A percentile compares a stretch with the other conserved stretches of the same genome.
Evolutionary conservation across 2,329 filamentous ascomycete genomes (phyloP).

Genomic region (Penicillium brevicompactum): DNA sequence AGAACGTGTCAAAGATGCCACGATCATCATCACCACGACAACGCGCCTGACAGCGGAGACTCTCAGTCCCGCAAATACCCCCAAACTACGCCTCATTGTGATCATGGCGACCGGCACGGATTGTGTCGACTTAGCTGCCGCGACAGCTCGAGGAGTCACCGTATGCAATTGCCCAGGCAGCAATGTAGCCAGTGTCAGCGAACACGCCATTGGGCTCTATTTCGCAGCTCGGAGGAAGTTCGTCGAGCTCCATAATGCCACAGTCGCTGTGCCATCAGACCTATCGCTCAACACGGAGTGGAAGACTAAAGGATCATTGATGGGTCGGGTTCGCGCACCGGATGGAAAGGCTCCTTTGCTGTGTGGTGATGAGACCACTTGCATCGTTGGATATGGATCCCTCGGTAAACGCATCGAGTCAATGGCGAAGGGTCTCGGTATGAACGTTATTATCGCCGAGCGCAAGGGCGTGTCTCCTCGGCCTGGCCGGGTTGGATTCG

Average conservation of each 20-base stretch:
- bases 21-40: conserved; percentile 49
- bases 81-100: conserved; percentile 47
- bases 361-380: conserved; percentile 51
- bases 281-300: conserved; percentile 35
- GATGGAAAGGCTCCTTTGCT: conserved; percentile 43
- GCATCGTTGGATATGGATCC: conserved; percentile 53
- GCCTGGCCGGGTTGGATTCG: conserved; percentile 27
- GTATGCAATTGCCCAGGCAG: conserved; percentile 51
- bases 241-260: conserved; percentile 36
- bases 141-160: conserved; percentile 44
- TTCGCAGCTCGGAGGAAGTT: conserved; percentile 50
- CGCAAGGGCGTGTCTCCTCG: conserved; percentile 38
- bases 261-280: conserved; percentile 24
- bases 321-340: conserved; percentile 20
- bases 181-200: conserved; percentile 51
- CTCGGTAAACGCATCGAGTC: conserved; percentile 38
- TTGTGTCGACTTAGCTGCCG: conserved; percentile 48
- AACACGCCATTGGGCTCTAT: conserved; percentile 55
- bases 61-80: conserved; percentile 45
- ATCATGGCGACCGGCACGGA: conserved; percentile 52
- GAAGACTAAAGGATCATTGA: conserved; percentile 40
- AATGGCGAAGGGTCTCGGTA: conserved; percentile 48
- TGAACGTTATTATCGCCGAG: conserved; percentile 52
- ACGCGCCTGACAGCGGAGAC: conserved; percentile 29
- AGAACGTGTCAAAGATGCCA: conserved; percentile 46